Conservation (phyloP, 345 rosid species). For the Acer campestre region DNA sequence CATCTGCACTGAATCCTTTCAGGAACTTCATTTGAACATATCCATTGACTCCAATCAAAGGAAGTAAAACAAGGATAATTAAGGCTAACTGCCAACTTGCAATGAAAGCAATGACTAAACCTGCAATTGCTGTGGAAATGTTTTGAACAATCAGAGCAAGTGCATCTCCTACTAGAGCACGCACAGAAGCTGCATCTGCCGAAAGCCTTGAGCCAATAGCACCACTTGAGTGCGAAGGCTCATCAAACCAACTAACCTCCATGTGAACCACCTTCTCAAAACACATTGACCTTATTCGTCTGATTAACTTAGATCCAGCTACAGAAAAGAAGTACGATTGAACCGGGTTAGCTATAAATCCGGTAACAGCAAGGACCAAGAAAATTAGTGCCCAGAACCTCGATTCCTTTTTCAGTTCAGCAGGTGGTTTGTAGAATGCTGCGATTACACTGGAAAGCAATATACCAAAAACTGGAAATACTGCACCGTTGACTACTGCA, state of each 20-base stretch:
- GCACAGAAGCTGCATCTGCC: conserved; percentile 77
- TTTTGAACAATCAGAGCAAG: conserved; percentile 67
- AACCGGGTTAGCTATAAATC: conserved; percentile 49
- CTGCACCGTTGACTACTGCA: conserved; percentile 52
- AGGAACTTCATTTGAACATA: conserved; percentile 61
- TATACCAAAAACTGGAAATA: conserved; percentile 66
- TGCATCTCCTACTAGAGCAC: conserved; percentile 78
- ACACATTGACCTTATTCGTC: conserved; percentile 66
- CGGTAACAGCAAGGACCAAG: conserved; percentile 58
- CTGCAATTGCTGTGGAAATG: conserved; percentile 55
- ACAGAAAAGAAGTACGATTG: conserved; percentile 60
- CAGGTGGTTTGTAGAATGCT: conserved; percentile 61
- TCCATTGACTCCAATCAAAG: conserved; percentile 65
- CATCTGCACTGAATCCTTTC: conserved; percentile 80
- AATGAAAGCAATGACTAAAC: conserved; percentile 68
- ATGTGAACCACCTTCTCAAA: conserved; percentile 81
- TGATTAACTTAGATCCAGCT: conserved; percentile 69
- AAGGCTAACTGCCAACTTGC: conserved; percentile 74
- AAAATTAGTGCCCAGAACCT: conserved; percentile 71
- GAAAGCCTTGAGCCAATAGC: conserved; percentile 83
- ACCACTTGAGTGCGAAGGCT: conserved; percentile 79
- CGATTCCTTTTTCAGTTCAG: conserved; percentile 57
- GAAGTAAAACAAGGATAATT: conserved; percentile 60
- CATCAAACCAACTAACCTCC: conserved; percentile 92
- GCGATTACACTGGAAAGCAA: conserved; percentile 55